Percentiles rank a stretch among this genome's conserved stretches.
Evolutionary conservation across 2,329 filamentous ascomycete genomes (phyloP).

Genomic region (Cladosporium sp.): DNA sequence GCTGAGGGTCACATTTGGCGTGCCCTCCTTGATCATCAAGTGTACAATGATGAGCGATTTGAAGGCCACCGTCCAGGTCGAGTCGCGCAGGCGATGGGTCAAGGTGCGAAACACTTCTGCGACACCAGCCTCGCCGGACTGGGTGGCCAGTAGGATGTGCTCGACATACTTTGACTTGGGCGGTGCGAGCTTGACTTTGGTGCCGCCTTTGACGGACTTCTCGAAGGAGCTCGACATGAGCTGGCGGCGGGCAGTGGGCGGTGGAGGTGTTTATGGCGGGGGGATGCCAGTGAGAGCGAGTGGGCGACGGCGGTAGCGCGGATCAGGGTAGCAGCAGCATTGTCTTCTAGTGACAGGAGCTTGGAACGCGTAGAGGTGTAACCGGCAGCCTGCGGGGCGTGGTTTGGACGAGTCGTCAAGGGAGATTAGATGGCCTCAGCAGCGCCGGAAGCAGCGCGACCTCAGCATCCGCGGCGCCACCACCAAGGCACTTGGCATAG

Average conservation of each 20-base stretch:
- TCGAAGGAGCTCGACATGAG: slow-evolving; percentile 85
- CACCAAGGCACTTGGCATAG: not conserved
- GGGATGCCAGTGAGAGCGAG: not conserved
- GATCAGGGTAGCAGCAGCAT: slow-evolving; percentile 5
- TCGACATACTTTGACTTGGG: slow-evolving; percentile 99
- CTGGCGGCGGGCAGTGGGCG: slow-evolving; percentile 8
- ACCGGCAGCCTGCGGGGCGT: slow-evolving; percentile 5
- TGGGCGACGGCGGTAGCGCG: not conserved
- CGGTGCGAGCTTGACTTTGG: slow-evolving; percentile 88
- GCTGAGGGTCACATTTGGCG: slow-evolving; percentile 78
- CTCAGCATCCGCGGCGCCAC: not conserved
- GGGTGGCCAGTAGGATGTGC: slow-evolving; percentile 91
- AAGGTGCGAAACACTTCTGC: slow-evolving; percentile 92
- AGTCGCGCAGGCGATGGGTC: slow-evolving; percentile 83
- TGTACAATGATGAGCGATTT: slow-evolving; percentile 95
- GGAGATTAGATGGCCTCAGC: slow-evolving; percentile 6
- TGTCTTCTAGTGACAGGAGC: not conserved
- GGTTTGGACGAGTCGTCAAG: slow-evolving; percentile 3
- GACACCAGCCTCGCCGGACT: slow-evolving; percentile 89
- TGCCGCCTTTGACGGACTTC: slow-evolving; percentile 98
- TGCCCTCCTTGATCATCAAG: slow-evolving; percentile 94
- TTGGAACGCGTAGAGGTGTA: slow-evolving; percentile 1
- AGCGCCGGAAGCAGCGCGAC: not conserved
- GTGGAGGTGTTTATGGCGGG: not conserved
- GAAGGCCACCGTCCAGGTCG: slow-evolving; percentile 99